Evolutionary conservation across 2,329 filamentous ascomycete species (phyloP).

Genomic region (Fusarium nematophilum): DNA sequence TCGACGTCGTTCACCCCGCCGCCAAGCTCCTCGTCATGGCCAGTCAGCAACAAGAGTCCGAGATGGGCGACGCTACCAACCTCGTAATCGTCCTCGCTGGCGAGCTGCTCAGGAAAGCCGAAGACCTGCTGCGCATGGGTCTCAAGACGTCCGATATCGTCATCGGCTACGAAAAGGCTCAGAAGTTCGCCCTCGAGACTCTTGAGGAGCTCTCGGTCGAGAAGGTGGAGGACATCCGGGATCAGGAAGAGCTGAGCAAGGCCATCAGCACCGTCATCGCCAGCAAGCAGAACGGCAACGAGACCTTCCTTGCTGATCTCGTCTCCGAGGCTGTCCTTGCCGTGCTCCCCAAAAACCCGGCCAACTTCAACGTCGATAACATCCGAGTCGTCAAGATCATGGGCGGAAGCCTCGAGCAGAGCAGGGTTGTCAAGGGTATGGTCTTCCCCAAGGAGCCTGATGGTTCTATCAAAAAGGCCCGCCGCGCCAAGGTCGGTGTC

Average conservation of each 20-base stretch:
- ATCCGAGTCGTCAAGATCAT: slow-evolving; percentile 99
- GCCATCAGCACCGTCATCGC: slow-evolving; percentile 94
- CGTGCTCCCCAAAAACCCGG: slow-evolving; percentile 93
- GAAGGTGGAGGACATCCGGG: slow-evolving; percentile 85
- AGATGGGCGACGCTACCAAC: slow-evolving; percentile 99
- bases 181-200: slow-evolving; percentile 84
- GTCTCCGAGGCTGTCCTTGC: slow-evolving; percentile 88
- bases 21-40: slow-evolving; percentile 99
- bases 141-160: slow-evolving; percentile 99
- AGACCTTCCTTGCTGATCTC: slow-evolving; percentile 86
- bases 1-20: slow-evolving; percentile 97
- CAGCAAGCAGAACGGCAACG: slow-evolving; percentile 95
- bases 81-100: slow-evolving; percentile 95
- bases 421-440: slow-evolving; percentile 96
- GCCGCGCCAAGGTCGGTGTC: slow-evolving; percentile 94
- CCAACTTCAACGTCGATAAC: slow-evolving; percentile 99
- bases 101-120: slow-evolving; percentile 95
- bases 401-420: slow-evolving; percentile 95
- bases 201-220: slow-evolving; percentile 92
- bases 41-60: slow-evolving; percentile 96
- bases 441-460: slow-evolving; percentile 97
- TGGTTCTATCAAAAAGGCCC: slow-evolving; percentile 88
- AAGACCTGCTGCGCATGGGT: slow-evolving; percentile 95
- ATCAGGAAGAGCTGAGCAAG: slow-evolving; percentile 88
- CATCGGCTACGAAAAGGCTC: slow-evolving; percentile 93